These are phyloP conservation scores for Tephrocybe sp. DNA, from an alignment of 768 basidiomycete species.

Conservation along the genomic window DNA sequence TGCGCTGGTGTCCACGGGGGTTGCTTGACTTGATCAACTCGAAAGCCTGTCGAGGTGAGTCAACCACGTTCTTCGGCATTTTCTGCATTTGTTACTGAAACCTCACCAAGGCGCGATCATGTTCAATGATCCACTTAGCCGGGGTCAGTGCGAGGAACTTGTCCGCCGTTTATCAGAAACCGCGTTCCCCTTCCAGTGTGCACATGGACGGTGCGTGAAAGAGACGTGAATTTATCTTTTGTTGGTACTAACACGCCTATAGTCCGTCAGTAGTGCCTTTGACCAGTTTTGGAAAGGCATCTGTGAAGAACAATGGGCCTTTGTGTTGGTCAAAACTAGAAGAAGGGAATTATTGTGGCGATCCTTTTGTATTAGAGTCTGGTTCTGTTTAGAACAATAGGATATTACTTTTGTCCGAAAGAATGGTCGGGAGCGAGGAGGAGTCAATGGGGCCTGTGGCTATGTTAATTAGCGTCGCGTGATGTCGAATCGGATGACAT, in stretches of 20 bases:
- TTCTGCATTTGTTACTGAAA: conserved; percentile 1
- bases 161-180: conserved; percentile 67
- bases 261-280: conserved; percentile 43
- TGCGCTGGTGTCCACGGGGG: conserved; percentile 81
- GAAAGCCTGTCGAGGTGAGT: conserved; percentile 89
- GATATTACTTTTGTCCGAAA: not conserved
- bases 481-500: conserved; percentile 25
- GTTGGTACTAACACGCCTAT: not conserved
- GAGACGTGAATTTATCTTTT: conserved; percentile 2
- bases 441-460: conserved; percentile 6
- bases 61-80: not conserved
- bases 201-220: conserved; percentile 76
- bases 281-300: conserved; percentile 21
- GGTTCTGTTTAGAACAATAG: not conserved
- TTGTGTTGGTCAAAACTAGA: conserved; percentile 16
- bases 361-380: not conserved
- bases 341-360: not conserved
- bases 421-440: not conserved
- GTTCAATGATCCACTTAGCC: conserved; percentile 83
- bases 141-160: conserved; percentile 67
- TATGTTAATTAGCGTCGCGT: conserved; percentile 22
- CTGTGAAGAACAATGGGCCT: conserved; percentile 1
- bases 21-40: conserved; percentile 88
- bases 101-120: conserved; percentile 80
- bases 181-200: conserved; percentile 90